Evolutionary conservation across 1,284 basidiomycete species (phyloP).

Genomic region (Fomes fomentarius): DNA sequence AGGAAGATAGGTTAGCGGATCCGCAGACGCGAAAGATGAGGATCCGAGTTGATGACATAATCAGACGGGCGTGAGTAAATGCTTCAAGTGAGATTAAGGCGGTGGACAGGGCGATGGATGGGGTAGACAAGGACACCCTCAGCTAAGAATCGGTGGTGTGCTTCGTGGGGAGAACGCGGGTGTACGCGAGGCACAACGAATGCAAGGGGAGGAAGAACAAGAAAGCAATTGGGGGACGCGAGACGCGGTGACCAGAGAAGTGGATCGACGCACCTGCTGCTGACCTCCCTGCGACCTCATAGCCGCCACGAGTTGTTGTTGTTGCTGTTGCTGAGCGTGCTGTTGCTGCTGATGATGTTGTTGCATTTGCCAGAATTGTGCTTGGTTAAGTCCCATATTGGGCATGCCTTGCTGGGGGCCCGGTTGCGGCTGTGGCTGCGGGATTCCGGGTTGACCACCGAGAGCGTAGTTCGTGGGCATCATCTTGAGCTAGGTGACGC

Average conservation of each 20-base stretch:
- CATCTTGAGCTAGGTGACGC: conserved; percentile 22
- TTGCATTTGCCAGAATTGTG: conserved; percentile 60
- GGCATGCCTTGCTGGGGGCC: conserved; percentile 43
- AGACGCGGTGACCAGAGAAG: conserved; percentile 4
- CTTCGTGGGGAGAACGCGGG: background rate
- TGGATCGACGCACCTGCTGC: conserved; percentile 21
- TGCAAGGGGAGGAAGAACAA: background rate
- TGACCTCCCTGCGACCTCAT: conserved; percentile 1
- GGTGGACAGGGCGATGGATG: conserved; percentile 25
- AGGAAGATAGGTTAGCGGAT: conserved; percentile 3
- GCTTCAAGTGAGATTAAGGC: conserved; percentile 23
- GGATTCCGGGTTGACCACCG: conserved; percentile 48
- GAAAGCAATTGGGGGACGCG: background rate
- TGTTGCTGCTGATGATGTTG: conserved; percentile 46
- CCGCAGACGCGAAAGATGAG: conserved; percentile 7
- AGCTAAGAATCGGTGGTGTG: background rate
- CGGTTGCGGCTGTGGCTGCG: conserved; percentile 33
- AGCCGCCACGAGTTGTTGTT: background rate
- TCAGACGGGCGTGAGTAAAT: conserved; percentile 29
- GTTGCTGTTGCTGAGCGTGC: conserved; percentile 21
- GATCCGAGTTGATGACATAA: conserved; percentile 25
- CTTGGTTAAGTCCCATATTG: conserved; percentile 49
- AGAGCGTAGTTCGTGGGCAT: conserved; percentile 42
- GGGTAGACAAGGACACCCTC: background rate
- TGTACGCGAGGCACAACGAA: background rate